Evolutionary conservation across 805 yeast species (phyloP).

Genomic region (Kluyveromyces starmeri): DNA sequence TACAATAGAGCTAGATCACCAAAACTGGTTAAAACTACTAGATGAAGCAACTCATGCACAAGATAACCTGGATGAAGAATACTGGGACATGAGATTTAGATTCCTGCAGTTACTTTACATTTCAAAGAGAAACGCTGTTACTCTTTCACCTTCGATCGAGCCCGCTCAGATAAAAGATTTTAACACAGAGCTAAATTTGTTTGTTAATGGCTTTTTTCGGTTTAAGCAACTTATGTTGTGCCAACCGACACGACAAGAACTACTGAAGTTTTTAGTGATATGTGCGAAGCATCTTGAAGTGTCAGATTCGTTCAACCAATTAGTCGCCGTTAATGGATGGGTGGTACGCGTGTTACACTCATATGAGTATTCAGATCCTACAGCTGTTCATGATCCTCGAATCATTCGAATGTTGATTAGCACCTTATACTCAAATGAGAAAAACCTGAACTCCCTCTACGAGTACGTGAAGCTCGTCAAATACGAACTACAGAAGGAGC

Average conservation of each 20-base stretch:
- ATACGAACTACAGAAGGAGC: conserved; percentile 5
- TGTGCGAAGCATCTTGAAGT: conserved; percentile 2
- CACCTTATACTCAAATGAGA: conserved; percentile 11
- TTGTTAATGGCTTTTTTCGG: conserved; percentile 1
- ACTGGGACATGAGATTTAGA: conserved; percentile 2
- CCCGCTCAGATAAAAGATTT: background rate
- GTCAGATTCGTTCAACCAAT: background rate
- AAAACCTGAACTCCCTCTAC: conserved; percentile 12
- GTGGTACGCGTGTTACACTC: conserved; percentile 6
- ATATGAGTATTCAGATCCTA: conserved; percentile 7
- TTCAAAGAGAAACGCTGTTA: background rate
- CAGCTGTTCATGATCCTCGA: conserved; percentile 11
- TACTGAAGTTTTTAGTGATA: conserved; percentile 1
- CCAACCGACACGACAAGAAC: conserved; percentile 4
- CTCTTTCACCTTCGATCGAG: background rate
- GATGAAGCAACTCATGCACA: conserved; percentile 4
- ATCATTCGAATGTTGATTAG: conserved; percentile 15
- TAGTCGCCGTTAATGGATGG: conserved; percentile 3
- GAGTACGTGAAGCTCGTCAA: conserved; percentile 15
- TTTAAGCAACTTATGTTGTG: conserved; percentile 1
- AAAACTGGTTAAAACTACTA: conserved; percentile 12
- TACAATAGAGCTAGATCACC: conserved; percentile 7
- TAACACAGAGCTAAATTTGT: background rate
- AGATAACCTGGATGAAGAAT: background rate
- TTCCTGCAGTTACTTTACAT: conserved; percentile 1